Percentiles rank a stretch among this genome's conserved stretches.
These are phyloP conservation scores for Nemania sp. DNA, from an alignment of 2,329 filamentous ascomycete genomes.

Conservation along the genomic window DNA sequence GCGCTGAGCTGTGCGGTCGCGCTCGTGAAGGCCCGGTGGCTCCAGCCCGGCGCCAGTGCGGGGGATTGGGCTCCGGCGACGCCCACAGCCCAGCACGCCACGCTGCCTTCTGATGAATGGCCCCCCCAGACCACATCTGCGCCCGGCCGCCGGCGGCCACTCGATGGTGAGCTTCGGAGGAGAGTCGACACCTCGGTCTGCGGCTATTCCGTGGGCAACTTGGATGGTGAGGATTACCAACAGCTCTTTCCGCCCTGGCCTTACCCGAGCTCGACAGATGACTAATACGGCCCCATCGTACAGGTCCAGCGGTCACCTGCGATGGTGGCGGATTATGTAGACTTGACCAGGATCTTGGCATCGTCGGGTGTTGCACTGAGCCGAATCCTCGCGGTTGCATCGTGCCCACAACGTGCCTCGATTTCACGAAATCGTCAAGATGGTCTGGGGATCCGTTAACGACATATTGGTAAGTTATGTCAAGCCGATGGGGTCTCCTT, in stretches of 20 bases:
- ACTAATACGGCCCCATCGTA: slow-evolving; percentile 17
- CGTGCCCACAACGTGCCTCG: slow-evolving; percentile 37
- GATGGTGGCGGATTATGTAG: slow-evolving; percentile 28
- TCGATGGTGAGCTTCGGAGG: slow-evolving; percentile 32
- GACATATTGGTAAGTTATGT: slow-evolving; percentile 31
- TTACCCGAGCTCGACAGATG: too few species aligned
- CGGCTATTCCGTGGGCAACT: slow-evolving; percentile 31
- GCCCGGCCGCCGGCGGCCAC: slow-evolving; percentile 29
- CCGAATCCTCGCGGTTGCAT: slow-evolving; percentile 30
- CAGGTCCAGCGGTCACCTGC: slow-evolving; percentile 34
- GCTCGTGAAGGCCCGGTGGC: slow-evolving; percentile 32
- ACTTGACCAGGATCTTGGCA: slow-evolving; percentile 19
- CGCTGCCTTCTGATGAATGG: slow-evolving; percentile 33
- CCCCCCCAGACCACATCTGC: slow-evolving; percentile 37
- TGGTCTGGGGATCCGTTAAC: slow-evolving; percentile 30
- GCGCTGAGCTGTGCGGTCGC: slow-evolving; percentile 36
- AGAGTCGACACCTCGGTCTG: slow-evolving; percentile 33
- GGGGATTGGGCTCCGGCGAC: slow-evolving; percentile 37
- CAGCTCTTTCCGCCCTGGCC: slow-evolving; percentile 9
- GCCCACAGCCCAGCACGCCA: slow-evolving; percentile 25
- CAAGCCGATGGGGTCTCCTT: too few species aligned
- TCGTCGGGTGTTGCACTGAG: slow-evolving; percentile 37
- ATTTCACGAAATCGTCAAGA: slow-evolving; percentile 23
- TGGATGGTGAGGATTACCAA: slow-evolving; percentile 30
- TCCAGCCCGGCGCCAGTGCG: slow-evolving; percentile 26